Evolutionary conservation across 2,329 filamentous ascomycete genomes (phyloP), one percentile per base, ranked within the genome.

Genomic region (Fusarium sp.): DNA sequence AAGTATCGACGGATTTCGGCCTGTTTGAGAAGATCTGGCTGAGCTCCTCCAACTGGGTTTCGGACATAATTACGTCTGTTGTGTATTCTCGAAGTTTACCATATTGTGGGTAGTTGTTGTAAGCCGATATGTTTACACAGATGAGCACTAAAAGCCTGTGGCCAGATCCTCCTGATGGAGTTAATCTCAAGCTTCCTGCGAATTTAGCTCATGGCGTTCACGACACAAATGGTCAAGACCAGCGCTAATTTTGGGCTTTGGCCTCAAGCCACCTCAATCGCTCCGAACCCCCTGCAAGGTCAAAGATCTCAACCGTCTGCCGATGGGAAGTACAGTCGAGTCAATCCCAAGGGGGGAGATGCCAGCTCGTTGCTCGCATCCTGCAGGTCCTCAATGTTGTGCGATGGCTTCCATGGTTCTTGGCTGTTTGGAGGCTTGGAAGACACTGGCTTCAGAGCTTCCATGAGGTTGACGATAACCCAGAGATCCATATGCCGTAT

Each of bases 261-360:
- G 52, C 47, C 52, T 29, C 37, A 47, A 66, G 64, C 59, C 65
- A 77, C 70, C 45, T 29, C 6, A 52, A 31, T 52, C 20, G 22
- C 54, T 74, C 72, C 68, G 62, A 74, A 62, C 54, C 72, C 73
- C 74, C 62, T 77, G 76, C 47, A 35, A 40, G 40, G 40, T 34
- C 35, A 63, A 31, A 38, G 57, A 60, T 34, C 57, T 34, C 38
- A 40, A 40, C 57, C 24, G 57, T 31, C n/a, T 42, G 6, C 38
- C 29, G 42, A 62, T 22, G 18, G 22, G 31, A 62, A 52, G 40
- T 20, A 37, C n/a, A 27, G 31, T 20, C 34, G 20, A 38, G 59
- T 50, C 59, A 20, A 52, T 40, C 42, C 42, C 31, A 38, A 29
- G 22, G n/a, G 34, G 37, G 18, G n/a, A 13, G 57, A 45, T 18